Base-by-base conservation (phyloP, 2,329 filamentous ascomycete genomes). In the Penicillium sp. region DNA sequence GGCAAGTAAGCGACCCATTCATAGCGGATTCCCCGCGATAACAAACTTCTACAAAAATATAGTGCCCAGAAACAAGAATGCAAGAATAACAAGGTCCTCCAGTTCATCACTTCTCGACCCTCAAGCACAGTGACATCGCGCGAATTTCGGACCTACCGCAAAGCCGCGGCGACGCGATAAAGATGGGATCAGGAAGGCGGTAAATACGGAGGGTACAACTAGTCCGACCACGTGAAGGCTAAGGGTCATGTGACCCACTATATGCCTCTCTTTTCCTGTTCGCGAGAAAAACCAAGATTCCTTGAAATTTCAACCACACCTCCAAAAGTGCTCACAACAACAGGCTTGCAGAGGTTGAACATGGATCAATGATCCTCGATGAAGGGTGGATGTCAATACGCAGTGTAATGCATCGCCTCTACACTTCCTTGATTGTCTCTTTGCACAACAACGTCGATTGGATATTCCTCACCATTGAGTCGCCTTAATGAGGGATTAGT, bases 201-300 rank as follows among this genome's bases (percentile, higher is more conserved):
- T 62, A 52, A 61, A n/a, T 7, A 4, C 13, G 3, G 1, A 35
- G 8, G 8, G 6, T 7, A 23, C 30, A 21, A 21, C 21, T 26
- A 26, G 26, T 26, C 3, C 5, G 26, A 3, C 26, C 26, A 26
- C 26, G 3, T 5, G 26, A 4, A 26, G 26, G 5, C 26, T 26
- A 26, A 26, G 3, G 11, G 55, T 73, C 72, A 74, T 66, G 71
- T 74, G 72, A 71, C 68, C 67, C 72, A 74, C 72, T 72, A 8
- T 41, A 41, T 41, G 35, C 15, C 8, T 41, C 5, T 5, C 11
- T 41, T 6, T 41, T 15, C 3, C 35, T 15, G 35, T 15, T 15
- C 13, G 26, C 15, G 13, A 41, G 11, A 41, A 41, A 41, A 41
- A 41, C 5, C 35, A 1, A 17, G 15, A 15, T 41, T 41, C 15